Conservation (phyloP, 768 basidiomycete genomes). For the Sporobolomyces roseus region DNA sequence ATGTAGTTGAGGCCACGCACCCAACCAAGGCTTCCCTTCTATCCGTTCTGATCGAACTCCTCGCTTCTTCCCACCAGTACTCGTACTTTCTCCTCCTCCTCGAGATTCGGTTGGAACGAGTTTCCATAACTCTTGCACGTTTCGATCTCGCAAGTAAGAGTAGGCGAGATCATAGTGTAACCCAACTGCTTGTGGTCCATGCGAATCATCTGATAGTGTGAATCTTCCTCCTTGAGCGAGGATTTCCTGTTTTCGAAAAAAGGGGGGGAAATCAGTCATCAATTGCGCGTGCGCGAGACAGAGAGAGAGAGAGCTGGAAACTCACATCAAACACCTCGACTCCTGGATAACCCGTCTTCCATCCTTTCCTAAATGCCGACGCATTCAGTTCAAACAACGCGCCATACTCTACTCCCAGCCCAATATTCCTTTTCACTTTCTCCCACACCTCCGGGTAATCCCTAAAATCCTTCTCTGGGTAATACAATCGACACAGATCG, state of each 20-base stretch:
- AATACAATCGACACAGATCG: constrained; percentile 84
- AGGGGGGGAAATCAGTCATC: too few relatives aligned
- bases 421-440: constrained; percentile 70
- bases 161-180: constrained; percentile 69
- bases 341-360: constrained; percentile 79
- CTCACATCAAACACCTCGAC: constrained; percentile 69
- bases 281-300: too few relatives aligned
- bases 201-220: constrained; percentile 90
- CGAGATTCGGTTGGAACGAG: constrained; percentile 40
- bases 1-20: neutral
- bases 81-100: neutral
- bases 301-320: constrained; percentile 7
- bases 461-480: constrained; percentile 52
- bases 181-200: constrained; percentile 81
- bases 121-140: constrained; percentile 55
- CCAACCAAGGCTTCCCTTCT: constrained; percentile 7
- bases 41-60: too few relatives aligned
- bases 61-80: neutral
- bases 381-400: constrained; percentile 91
- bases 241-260: constrained; percentile 60
- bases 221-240: constrained; percentile 66
- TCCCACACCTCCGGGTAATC: constrained; percentile 60
- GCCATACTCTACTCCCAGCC: constrained; percentile 69
- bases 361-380: constrained; percentile 86
- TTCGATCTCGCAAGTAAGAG: constrained; percentile 62